A percentile compares a stretch with the other conserved stretches of the same genome.
phyloP scores from a whole-genome alignment of 805 yeast species.

The Clavispora phyllophila region DNA sequence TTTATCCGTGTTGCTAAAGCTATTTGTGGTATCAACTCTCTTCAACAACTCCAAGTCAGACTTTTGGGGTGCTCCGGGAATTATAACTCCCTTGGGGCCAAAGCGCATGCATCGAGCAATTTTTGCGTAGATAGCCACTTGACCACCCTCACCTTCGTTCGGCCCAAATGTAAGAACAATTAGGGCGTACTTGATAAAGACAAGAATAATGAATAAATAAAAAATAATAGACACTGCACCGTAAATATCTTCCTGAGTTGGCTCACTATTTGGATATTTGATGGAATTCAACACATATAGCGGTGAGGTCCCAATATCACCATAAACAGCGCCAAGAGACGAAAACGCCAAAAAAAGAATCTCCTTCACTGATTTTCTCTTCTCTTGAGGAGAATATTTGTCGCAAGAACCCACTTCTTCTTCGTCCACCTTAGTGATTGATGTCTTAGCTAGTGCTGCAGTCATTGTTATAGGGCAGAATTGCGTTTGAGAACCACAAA shows the following conservation, averaged over 20 bases:
- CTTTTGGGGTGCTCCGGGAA: slow-evolving; percentile 35
- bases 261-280: slow-evolving; percentile 22
- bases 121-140: slow-evolving; percentile 58
- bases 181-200: slow-evolving; percentile 46
- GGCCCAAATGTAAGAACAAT: slow-evolving; percentile 49
- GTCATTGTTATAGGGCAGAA: not conserved
- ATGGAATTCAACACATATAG: slow-evolving; percentile 42
- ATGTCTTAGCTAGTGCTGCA: not conserved
- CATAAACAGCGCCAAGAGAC: slow-evolving; percentile 60
- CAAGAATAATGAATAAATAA: slow-evolving; percentile 51
- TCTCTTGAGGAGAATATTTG: not conserved
- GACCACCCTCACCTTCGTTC: slow-evolving; percentile 60
- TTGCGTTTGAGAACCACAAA: not conserved
- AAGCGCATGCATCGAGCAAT: slow-evolving; percentile 45
- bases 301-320: slow-evolving; percentile 62
- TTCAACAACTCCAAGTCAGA: slow-evolving; percentile 24
- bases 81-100: slow-evolving; percentile 41
- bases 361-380: slow-evolving; percentile 17
- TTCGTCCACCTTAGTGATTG: not conserved
- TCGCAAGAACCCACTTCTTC: not conserved
- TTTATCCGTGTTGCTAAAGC: slow-evolving; percentile 16
- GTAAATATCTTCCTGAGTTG: slow-evolving; percentile 36
- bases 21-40: slow-evolving; percentile 36
- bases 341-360: slow-evolving; percentile 31
- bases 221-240: slow-evolving; percentile 52